phyloP scores from a whole-genome alignment of 2,329 filamentous ascomycete genomes.

The Aspergillus viridinutans region DNA sequence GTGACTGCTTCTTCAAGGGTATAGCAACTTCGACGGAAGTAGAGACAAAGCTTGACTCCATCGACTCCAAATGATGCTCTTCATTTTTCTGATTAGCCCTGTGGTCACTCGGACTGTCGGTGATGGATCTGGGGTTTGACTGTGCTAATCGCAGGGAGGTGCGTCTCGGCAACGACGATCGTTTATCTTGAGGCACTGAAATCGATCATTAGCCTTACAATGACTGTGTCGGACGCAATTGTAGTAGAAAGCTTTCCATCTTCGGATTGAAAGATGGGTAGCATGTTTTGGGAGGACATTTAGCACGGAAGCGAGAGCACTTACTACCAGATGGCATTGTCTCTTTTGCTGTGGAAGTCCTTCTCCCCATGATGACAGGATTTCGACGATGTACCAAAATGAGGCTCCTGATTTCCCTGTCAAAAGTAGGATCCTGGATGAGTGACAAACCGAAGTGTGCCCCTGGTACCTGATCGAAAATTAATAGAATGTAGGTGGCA shows the following conservation, averaged over 20 bases:
- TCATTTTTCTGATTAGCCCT: constrained; percentile 11
- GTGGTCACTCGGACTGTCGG: not conserved
- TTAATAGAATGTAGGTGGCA: not conserved
- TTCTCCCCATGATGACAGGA: constrained; percentile 8
- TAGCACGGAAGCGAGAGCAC: not conserved
- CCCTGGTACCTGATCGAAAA: not conserved
- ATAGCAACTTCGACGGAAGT: constrained; percentile 29
- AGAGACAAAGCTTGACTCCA: not conserved
- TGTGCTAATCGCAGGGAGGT: constrained; percentile 21
- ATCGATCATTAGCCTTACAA: not conserved
- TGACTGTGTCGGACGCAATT: not conserved
- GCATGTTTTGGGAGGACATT: not conserved
- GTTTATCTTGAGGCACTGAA: not conserved
- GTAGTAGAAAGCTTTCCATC: not conserved
- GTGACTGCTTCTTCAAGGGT: constrained; percentile 22
- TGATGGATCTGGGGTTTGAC: constrained; percentile 3
- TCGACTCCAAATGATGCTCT: not conserved
- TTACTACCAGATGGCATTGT: constrained; percentile 4
- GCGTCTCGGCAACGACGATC: constrained; percentile 14
- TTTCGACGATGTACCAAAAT: not conserved
- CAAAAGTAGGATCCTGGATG: not conserved
- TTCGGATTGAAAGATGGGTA: not conserved
- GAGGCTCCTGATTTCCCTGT: not conserved
- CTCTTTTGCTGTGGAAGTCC: constrained; percentile 1
- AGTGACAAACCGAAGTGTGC: not conserved